phyloP scores from a whole-genome alignment of 1,284 basidiomycete genomes.

The Cryptococcus sp. region DNA sequence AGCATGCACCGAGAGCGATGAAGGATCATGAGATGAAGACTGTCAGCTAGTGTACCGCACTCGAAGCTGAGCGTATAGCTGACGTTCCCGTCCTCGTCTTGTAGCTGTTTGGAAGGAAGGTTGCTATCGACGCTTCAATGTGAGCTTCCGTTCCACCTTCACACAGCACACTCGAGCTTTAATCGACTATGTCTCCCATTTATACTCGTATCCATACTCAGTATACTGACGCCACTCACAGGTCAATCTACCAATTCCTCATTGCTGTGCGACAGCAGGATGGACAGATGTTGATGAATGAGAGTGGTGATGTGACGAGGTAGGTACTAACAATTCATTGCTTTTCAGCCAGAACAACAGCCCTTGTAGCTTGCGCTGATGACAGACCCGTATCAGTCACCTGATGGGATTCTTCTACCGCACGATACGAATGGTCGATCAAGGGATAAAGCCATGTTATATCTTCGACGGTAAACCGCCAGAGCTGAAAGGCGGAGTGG shows the following conservation, averaged over 20 bases:
- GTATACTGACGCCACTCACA: constrained; percentile 31
- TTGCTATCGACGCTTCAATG: constrained; percentile 98
- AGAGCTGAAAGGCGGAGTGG: constrained; percentile 93
- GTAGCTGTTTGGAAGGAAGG: constrained; percentile 88
- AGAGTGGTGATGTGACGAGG: constrained; percentile 92
- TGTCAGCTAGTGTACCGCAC: constrained; percentile 22
- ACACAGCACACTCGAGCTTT: too few species aligned
- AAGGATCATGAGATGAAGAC: constrained; percentile 94
- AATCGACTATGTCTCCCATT: too few species aligned
- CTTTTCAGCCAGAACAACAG: neutral
- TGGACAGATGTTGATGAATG: constrained; percentile 95
- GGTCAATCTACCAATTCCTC: constrained; percentile 76
- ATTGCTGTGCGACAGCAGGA: constrained; percentile 96
- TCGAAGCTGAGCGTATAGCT: neutral
- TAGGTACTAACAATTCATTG: constrained; percentile 33
- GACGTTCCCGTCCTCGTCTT: neutral
- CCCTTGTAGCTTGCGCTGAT: neutral
- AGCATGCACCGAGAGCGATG: constrained; percentile 86
- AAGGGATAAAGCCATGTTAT: constrained; percentile 97
- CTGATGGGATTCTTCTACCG: constrained; percentile 99
- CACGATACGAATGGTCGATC: constrained; percentile 97
- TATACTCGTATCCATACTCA: too few species aligned
- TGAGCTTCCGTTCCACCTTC: constrained; percentile 50
- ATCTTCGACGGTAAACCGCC: constrained; percentile 99
- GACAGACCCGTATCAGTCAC: constrained; percentile 61